phyloP scores from a whole-genome alignment of 2,329 filamentous ascomycete genomes.

The Thielaviopsis populi region DNA sequence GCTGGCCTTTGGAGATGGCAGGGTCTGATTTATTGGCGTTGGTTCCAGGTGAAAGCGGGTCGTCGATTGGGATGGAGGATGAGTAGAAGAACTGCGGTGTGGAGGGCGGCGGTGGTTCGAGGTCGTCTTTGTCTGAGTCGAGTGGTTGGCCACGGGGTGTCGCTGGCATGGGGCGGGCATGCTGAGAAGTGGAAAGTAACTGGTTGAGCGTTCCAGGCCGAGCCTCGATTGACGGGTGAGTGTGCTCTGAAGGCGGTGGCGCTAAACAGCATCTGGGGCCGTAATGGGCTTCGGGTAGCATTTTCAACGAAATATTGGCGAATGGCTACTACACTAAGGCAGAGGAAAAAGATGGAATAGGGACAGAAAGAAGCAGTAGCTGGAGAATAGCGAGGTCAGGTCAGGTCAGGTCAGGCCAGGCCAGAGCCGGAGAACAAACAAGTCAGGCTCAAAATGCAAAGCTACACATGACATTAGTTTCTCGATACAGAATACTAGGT shows the following conservation, averaged over 20 bases:
- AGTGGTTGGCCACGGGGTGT: background rate
- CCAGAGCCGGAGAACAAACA: too few relatives aligned
- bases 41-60: constrained; percentile 57
- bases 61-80: constrained; percentile 69
- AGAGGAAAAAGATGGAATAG: background rate
- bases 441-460: too few relatives aligned
- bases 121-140: constrained; percentile 26
- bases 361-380: background rate
- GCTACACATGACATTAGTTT: too few relatives aligned
- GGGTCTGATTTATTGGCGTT: constrained; percentile 32
- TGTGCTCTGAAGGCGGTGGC: constrained; percentile 21
- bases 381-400: background rate
- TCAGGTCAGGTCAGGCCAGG: too few relatives aligned
- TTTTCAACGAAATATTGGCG: background rate
- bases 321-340: background rate
- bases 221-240: background rate
- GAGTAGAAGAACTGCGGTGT: constrained; percentile 73
- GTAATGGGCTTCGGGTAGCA: constrained; percentile 4
- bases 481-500: too few relatives aligned
- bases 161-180: background rate
- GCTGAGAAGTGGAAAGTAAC: background rate
- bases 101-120: constrained; percentile 40
- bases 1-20: constrained; percentile 38
- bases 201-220: background rate
- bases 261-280: constrained; percentile 44